Percentiles rank a stretch among this genome's conserved stretches.
Conservation (phyloP, 2,329 filamentous ascomycete genomes). For the Ceratocystis albifundus region DNA sequence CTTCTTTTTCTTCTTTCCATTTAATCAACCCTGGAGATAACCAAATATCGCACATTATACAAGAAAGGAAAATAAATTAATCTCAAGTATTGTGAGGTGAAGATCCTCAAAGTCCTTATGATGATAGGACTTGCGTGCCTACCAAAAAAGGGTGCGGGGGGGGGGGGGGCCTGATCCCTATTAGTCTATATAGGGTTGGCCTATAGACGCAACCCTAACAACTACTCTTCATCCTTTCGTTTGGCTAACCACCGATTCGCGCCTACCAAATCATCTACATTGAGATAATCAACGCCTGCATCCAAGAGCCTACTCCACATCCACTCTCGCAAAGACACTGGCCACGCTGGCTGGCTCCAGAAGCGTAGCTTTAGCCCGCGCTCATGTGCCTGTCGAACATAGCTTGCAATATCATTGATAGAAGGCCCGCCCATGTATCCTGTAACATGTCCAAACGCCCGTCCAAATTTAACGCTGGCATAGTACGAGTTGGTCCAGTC, state of each 20-base stretch:
- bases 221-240: neutral
- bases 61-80: too few species aligned
- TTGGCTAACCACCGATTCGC: slow-evolving; percentile 15
- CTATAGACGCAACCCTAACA: too few species aligned
- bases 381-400: slow-evolving; percentile 35
- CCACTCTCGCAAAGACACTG: slow-evolving; percentile 40
- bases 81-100: too few species aligned
- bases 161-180: too few species aligned
- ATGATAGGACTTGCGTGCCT: too few species aligned
- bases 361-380: slow-evolving; percentile 47
- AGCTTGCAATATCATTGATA: slow-evolving; percentile 34
- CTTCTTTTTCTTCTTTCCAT: too few species aligned
- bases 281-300: slow-evolving; percentile 49
- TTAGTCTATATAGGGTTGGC: too few species aligned
- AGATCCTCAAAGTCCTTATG: too few species aligned
- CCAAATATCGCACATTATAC: too few species aligned
- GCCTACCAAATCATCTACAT: slow-evolving; percentile 45
- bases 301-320: slow-evolving; percentile 45
- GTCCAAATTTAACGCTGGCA: slow-evolving; percentile 48
- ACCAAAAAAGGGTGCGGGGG: too few species aligned
- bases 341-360: slow-evolving; percentile 50
- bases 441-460: slow-evolving; percentile 42
- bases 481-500: slow-evolving; percentile 52
- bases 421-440: slow-evolving; percentile 37
- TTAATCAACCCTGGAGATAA: too few species aligned